Evolutionary conservation across 345 rosid genomes (phyloP).

Genomic region (Camelina neglecta): DNA sequence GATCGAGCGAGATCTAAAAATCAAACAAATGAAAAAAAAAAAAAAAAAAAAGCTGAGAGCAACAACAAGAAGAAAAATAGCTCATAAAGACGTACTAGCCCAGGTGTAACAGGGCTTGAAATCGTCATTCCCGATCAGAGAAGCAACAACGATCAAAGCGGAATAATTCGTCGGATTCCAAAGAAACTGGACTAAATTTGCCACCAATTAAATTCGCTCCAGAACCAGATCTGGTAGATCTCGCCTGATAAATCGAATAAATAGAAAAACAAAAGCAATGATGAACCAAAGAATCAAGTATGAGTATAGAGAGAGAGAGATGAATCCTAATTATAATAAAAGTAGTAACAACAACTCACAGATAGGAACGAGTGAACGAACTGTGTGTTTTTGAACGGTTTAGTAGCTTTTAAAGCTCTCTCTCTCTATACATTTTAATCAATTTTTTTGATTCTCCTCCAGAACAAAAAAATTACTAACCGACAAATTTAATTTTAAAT

Average conservation of each 20-base stretch:
- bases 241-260: slow-evolving; percentile 4
- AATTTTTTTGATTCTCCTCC: neutral
- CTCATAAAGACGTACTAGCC: slow-evolving; percentile 60
- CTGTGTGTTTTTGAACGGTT: slow-evolving; percentile 20
- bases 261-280: slow-evolving; percentile 18
- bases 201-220: slow-evolving; percentile 14
- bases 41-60: neutral
- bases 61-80: neutral
- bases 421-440: neutral
- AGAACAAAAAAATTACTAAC: slow-evolving; percentile 20
- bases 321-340: neutral
- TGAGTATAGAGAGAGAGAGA: neutral
- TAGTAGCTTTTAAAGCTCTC: neutral
- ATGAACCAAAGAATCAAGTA: neutral
- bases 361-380: slow-evolving; percentile 9
- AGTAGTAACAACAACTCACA: neutral
- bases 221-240: slow-evolving; percentile 45
- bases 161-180: slow-evolving; percentile 23
- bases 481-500: slow-evolving; percentile 20
- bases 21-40: neutral
- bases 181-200: slow-evolving; percentile 24
- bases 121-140: slow-evolving; percentile 51
- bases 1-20: slow-evolving; percentile 31
- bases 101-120: slow-evolving; percentile 64
- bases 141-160: slow-evolving; percentile 9